Evolutionary conservation across 1,139 yeast genomes (phyloP).

Genomic region (Protomyces lactucae-debilis): DNA sequence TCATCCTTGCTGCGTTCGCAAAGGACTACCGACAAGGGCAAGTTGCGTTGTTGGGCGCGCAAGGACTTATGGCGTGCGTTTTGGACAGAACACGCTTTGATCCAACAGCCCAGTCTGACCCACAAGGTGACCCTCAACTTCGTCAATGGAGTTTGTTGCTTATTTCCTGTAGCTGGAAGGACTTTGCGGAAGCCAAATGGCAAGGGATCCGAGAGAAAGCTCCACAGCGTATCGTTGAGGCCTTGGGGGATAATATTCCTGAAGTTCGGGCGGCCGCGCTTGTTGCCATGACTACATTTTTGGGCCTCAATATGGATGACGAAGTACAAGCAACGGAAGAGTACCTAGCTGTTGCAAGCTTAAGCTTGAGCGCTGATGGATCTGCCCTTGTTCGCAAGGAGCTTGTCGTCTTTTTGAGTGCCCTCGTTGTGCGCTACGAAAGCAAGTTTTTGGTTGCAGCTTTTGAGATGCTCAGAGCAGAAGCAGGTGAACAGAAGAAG

Average conservation of each 20-base stretch:
- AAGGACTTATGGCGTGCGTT: constrained; percentile 19
- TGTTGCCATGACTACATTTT: constrained; percentile 65
- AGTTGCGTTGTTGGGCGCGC: constrained; percentile 48
- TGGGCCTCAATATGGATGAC: constrained; percentile 46
- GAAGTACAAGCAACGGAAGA: constrained; percentile 40
- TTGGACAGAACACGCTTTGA: constrained; percentile 48
- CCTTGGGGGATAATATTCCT: constrained; percentile 84
- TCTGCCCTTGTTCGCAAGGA: constrained; percentile 86
- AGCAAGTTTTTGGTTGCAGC: constrained; percentile 82
- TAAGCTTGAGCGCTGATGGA: constrained; percentile 68
- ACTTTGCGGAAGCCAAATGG: constrained; percentile 71
- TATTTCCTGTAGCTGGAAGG: constrained; percentile 70
- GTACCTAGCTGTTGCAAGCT: constrained; percentile 45
- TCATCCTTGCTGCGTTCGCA: constrained; percentile 76
- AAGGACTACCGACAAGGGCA: constrained; percentile 78
- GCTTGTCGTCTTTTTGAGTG: constrained; percentile 68
- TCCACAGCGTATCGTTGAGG: constrained; percentile 51
- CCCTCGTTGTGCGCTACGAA: constrained; percentile 64
- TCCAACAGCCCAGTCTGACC: constrained; percentile 42
- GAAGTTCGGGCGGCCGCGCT: constrained; percentile 87
- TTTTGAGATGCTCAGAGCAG: constrained; percentile 78
- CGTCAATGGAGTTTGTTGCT: constrained; percentile 89
- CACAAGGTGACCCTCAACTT: constrained; percentile 59
- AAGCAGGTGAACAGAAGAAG: constrained; percentile 42
- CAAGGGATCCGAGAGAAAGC: constrained; percentile 64